Percentiles rank a stretch among this genome's conserved stretches.
Evolutionary conservation across 345 rosid species (phyloP).

Genomic region (Streptanthus diversifolius): DNA sequence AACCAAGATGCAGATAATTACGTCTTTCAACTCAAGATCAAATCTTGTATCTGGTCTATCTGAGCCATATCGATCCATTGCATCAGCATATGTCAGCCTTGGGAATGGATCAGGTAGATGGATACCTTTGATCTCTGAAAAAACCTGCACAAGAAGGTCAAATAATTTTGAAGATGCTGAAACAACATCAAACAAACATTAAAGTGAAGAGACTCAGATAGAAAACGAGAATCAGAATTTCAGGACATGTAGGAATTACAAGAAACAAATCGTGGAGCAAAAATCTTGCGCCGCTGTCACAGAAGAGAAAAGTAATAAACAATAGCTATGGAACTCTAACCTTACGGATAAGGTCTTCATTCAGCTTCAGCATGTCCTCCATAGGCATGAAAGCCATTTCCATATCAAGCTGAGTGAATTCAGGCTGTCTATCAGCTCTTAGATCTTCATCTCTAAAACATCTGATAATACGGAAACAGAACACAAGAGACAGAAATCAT

Average conservation of each 20-base stretch:
- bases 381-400: conserved; percentile 87
- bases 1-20: conserved; percentile 36
- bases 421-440: conserved; percentile 98
- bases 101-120: conserved; percentile 81
- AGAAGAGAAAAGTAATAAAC: not conserved
- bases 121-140: conserved; percentile 75
- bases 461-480: conserved; percentile 39
- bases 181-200: not conserved
- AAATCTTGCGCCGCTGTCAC: not conserved
- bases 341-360: conserved; percentile 89
- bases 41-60: conserved; percentile 94
- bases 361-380: conserved; percentile 85
- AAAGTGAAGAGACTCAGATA: conserved; percentile 2
- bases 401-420: conserved; percentile 98
- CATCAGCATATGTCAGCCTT: conserved; percentile 87
- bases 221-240: not conserved
- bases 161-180: not conserved
- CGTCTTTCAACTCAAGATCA: conserved; percentile 89
- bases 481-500: conserved; percentile 16
- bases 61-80: conserved; percentile 83
- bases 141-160: conserved; percentile 54
- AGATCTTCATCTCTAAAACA: conserved; percentile 98
- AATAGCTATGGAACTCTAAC: conserved; percentile 36
- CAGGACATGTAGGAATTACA: not conserved
- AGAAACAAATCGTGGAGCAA: conserved; percentile 11